Conservation (phyloP, 345 rosid species). For the Cardiospermum halicacabum region DNA sequence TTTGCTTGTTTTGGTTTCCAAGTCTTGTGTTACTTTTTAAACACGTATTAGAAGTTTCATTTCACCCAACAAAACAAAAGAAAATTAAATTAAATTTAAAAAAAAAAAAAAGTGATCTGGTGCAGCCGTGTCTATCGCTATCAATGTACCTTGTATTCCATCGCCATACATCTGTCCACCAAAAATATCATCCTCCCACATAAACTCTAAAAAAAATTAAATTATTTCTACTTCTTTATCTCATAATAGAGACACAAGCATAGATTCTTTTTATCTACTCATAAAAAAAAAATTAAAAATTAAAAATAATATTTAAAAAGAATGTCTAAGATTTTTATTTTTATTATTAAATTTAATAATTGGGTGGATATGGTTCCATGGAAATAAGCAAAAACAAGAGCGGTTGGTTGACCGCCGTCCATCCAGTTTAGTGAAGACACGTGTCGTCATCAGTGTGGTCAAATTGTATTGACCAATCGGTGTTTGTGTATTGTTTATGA, state of each 20-base stretch:
- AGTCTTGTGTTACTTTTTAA: neutral
- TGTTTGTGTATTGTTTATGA: neutral
- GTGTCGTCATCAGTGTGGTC: neutral
- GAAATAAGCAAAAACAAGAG: neutral
- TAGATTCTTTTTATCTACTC: too few relatives aligned
- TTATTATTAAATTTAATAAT: neutral
- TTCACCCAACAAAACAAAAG: neutral
- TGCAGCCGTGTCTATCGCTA: neutral
- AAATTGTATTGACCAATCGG: neutral
- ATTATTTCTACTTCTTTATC: too few relatives aligned
- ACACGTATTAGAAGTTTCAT: neutral
- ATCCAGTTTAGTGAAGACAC: neutral
- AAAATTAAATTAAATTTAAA: too few relatives aligned
- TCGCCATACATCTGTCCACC: neutral
- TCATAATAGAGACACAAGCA: too few relatives aligned
- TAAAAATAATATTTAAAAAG: neutral
- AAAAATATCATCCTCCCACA: neutral
- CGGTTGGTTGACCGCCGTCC: slow-evolving; percentile 5
- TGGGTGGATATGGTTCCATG: neutral
- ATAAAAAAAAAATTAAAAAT: too few relatives aligned
- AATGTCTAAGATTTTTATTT: neutral
- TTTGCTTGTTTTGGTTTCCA: neutral
- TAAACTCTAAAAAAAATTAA: neutral
- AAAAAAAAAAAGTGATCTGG: neutral
- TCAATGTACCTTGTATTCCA: neutral